Conservation (phyloP, 2,329 filamentous ascomycete genomes). For the Chaetomium sp. region DNA sequence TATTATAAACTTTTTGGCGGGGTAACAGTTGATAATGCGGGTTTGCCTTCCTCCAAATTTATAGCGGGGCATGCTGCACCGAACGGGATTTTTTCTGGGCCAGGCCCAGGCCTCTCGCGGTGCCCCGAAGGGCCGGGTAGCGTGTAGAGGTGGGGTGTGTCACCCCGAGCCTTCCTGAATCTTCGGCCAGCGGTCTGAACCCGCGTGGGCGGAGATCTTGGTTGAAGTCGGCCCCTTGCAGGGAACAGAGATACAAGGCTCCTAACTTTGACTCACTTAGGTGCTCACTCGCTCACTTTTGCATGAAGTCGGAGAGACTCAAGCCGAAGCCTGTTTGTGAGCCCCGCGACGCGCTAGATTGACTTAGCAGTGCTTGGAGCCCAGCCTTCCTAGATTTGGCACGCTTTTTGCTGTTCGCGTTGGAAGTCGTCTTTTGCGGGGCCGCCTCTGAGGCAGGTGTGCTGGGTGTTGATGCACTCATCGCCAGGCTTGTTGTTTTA, state of each 20-base stretch:
- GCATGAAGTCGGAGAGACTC: slow-evolving; percentile 52
- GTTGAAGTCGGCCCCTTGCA: no score
- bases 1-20: slow-evolving; percentile 27
- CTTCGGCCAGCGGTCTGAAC: slow-evolving; percentile 9
- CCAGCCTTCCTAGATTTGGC: slow-evolving; percentile 60
- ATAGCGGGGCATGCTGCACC: slow-evolving; percentile 10
- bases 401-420: slow-evolving; percentile 57
- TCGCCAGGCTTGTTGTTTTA: slow-evolving; percentile 18
- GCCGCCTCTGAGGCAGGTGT: slow-evolving; percentile 2
- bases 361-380: slow-evolving; percentile 58
- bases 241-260: no score
- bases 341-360: slow-evolving; percentile 36
- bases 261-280: background rate
- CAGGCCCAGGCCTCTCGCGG: no score
- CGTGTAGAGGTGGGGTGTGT: slow-evolving; percentile 6
- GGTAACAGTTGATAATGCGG: slow-evolving; percentile 20
- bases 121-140: no score
- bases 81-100: no score
- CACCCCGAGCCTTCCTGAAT: slow-evolving; percentile 23
- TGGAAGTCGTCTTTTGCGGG: slow-evolving; percentile 30
- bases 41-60: slow-evolving; percentile 5
- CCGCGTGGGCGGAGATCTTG: background rate
- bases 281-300: slow-evolving; percentile 20
- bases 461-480: slow-evolving; percentile 21
- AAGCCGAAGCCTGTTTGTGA: slow-evolving; percentile 35